phyloP scores from a whole-genome alignment of 495 filamentous ascomycete species.

The Penicillium atrosanguineum region DNA sequence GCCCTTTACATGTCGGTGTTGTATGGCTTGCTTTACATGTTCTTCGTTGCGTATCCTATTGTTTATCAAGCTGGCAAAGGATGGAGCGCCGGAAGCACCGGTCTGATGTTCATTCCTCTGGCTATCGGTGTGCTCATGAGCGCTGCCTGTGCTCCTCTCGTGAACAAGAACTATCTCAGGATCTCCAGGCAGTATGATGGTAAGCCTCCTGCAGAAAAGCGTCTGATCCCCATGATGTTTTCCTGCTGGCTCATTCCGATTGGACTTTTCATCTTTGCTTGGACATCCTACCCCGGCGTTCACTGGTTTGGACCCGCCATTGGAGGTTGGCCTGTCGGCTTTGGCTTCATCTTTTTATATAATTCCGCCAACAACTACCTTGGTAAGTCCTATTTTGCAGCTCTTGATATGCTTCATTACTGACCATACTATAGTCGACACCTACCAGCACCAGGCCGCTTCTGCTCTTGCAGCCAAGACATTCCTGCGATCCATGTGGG shows the following conservation, averaged over 20 bases:
- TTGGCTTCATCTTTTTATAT: slow-evolving; percentile 85
- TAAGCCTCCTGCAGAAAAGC: slow-evolving; percentile 69
- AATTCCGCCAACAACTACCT: slow-evolving; percentile 82
- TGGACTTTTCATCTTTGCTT: slow-evolving; percentile 81
- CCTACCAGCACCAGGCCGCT: slow-evolving; percentile 82
- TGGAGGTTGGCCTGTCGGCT: slow-evolving; percentile 74
- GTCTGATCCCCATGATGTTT: slow-evolving; percentile 82
- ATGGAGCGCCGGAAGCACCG: slow-evolving; percentile 67
- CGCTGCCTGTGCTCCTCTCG: slow-evolving; percentile 63
- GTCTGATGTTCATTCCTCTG: slow-evolving; percentile 78
- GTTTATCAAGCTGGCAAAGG: slow-evolving; percentile 75
- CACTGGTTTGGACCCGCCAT: slow-evolving; percentile 70
- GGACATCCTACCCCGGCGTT: slow-evolving; percentile 66
- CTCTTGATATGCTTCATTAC: not conserved
- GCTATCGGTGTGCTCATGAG: slow-evolving; percentile 65
- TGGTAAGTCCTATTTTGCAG: slow-evolving; percentile 26
- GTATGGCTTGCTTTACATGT: slow-evolving; percentile 80
- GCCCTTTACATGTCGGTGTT: slow-evolving; percentile 76
- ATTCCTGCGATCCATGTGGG: slow-evolving; percentile 75
- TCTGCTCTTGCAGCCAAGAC: slow-evolving; percentile 84
- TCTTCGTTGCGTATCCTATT: slow-evolving; percentile 73
- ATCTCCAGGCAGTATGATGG: slow-evolving; percentile 57
- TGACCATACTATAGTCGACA: slow-evolving; percentile 57
- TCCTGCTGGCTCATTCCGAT: slow-evolving; percentile 77
- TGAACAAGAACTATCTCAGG: slow-evolving; percentile 75